Evolutionary conservation across 202 grass and related monocot genomes (phyloP), one percentile per base, ranked within the genome.

Genomic region (Schoenoplectus triqueter): DNA sequence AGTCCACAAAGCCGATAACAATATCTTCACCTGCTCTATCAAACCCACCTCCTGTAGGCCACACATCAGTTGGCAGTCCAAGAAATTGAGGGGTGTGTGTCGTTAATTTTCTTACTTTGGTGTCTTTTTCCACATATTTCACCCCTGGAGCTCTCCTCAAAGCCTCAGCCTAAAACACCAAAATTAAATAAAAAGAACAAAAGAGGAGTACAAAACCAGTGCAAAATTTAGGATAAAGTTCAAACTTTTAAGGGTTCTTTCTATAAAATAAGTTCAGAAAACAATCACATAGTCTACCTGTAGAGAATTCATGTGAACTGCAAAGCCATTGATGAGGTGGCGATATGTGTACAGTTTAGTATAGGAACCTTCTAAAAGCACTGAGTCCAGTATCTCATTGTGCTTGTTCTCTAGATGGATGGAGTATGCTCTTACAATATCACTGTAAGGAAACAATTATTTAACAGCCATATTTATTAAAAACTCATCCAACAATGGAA

Each of bases 291-390:
- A 64, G 84, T 64, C 81, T 95, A 98, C 96, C 96, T 98, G 91
- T 71, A 95, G 71, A 15, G 87, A 64, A 69, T 93, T 93, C 87
- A 95, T 95, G 87, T 95, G 93, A 86, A 98, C 80, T 65, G 96
- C 93, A 86, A 98, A 98, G 60, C 96, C 96, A 92, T 98, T 98
- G 59, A 98, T 85, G 64, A 98, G 93, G 94, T 98, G 96, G 49
- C 87, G 90, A 79, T 95, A 98, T 57, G 90, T 95, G 66, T 98
- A 98, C 72, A 98, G 90, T 86, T 95, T 98, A 73, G 92, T 88
- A 15, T 98, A 98, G 66, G 93, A 95, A 39, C 93, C 96, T 85
- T 85, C 91, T 81, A 93, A 88, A 69, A 98, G 90, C 82, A 98
- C 88, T 2, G 96, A 95, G 52, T 94, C 90, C 31, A 98, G 89